A percentile compares a stretch with the other conserved stretches of the same genome.
Evolutionary conservation across 2,329 filamentous ascomycete species (phyloP).

Genomic region (Trichoderma hamatum): DNA sequence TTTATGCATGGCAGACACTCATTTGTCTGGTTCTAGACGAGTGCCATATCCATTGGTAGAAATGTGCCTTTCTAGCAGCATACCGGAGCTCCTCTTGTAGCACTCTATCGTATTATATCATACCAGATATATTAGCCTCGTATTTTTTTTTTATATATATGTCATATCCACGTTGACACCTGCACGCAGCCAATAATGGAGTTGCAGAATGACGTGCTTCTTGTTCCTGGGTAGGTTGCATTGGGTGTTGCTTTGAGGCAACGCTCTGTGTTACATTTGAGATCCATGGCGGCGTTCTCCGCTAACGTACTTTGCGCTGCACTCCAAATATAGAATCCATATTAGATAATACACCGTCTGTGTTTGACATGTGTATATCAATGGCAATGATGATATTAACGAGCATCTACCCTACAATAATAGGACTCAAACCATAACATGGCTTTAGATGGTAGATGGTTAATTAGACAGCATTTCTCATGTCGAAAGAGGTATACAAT

Average conservation of each 20-base stretch:
- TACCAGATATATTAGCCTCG: not conserved
- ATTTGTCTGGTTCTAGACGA: not conserved
- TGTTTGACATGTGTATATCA: not conserved
- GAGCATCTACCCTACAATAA: not conserved
- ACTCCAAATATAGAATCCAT: not conserved
- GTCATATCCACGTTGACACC: not conserved
- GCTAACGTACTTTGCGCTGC: not conserved
- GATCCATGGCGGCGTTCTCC: not conserved
- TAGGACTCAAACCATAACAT: too few relatives aligned
- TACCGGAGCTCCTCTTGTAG: too few relatives aligned
- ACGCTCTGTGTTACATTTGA: not conserved
- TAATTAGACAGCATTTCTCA: not conserved
- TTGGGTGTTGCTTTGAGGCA: not conserved
- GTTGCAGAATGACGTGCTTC: not conserved
- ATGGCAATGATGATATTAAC: not conserved
- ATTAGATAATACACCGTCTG: not conserved
- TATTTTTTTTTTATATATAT: not conserved
- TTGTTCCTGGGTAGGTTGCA: slow-evolving; percentile 11
- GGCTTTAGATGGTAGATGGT: too few relatives aligned
- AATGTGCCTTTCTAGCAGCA: not conserved
- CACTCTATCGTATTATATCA: not conserved
- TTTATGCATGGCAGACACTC: not conserved
- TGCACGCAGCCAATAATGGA: not conserved
- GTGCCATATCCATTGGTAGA: not conserved
- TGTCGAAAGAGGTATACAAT: not conserved